A percentile compares a stretch with the other conserved stretches of the same genome.
Conservation (phyloP, 139 green algal genomes). For the Auxenochlorella protothecoides region DNA sequence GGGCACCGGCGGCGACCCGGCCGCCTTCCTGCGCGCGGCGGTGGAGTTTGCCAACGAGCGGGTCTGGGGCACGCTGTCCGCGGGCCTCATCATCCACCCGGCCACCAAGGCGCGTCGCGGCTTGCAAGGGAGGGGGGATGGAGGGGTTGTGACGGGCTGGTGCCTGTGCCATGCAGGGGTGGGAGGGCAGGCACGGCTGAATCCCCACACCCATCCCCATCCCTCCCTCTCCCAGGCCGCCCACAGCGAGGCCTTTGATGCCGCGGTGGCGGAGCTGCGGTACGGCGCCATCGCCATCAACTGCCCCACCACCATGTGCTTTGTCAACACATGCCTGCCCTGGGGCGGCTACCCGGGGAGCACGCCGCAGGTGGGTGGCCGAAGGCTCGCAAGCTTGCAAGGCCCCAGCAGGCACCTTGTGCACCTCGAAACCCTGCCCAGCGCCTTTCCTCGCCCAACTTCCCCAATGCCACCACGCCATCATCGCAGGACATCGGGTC, state of each 20-base stretch:
- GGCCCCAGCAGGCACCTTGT: too few species aligned
- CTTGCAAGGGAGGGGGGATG: neutral
- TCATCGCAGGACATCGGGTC: slow-evolving; percentile 44
- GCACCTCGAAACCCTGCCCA: too few species aligned
- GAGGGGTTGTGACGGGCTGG: neutral
- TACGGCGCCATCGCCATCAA: slow-evolving; percentile 72
- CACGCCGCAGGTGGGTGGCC: slow-evolving; percentile 9
- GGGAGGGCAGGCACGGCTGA: too few species aligned
- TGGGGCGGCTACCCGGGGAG: slow-evolving; percentile 65
- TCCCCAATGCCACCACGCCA: too few species aligned
- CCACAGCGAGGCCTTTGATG: slow-evolving; percentile 30
- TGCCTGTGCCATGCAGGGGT: too few species aligned
- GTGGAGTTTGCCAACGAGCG: slow-evolving; percentile 53
- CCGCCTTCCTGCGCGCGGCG: slow-evolving; percentile 42
- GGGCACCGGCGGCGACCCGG: slow-evolving; percentile 20
- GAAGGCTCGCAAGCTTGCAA: too few species aligned
- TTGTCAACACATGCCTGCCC: slow-evolving; percentile 31
- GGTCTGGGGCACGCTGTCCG: slow-evolving; percentile 59
- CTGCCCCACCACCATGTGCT: slow-evolving; percentile 33
- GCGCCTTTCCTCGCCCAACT: too few species aligned
- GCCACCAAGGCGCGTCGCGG: slow-evolving; percentile 14
- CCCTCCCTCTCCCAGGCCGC: slow-evolving; percentile 6
- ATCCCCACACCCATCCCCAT: neutral
- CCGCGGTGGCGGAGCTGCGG: slow-evolving; percentile 39
- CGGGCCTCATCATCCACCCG: slow-evolving; percentile 43